phyloP scores from a whole-genome alignment of 805 yeast species.

The Starmerella asiatica region DNA sequence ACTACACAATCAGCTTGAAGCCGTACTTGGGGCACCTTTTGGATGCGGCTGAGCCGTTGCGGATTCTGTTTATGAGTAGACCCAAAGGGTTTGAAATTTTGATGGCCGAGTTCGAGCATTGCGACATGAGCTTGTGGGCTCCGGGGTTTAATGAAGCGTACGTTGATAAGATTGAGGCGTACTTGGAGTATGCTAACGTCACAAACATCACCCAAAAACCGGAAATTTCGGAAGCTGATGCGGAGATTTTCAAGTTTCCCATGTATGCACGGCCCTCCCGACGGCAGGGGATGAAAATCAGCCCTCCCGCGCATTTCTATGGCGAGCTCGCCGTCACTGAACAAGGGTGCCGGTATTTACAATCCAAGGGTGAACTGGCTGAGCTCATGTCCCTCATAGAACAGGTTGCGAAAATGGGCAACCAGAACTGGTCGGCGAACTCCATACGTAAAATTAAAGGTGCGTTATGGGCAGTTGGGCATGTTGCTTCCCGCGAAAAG shows the following conservation, averaged over 20 bases:
- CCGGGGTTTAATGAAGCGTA: constrained; percentile 27
- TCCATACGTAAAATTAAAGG: constrained; percentile 45
- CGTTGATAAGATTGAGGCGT: constrained; percentile 26
- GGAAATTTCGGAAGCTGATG: not conserved
- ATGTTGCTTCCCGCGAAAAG: constrained; percentile 55
- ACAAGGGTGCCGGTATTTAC: constrained; percentile 58
- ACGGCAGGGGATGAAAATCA: not conserved
- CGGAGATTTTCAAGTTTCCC: constrained; percentile 14
- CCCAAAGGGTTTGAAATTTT: constrained; percentile 58
- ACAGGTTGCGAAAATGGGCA: constrained; percentile 1
- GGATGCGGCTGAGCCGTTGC: constrained; percentile 40
- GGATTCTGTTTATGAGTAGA: constrained; percentile 51
- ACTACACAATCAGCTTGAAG: constrained; percentile 36
- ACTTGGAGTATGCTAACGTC: constrained; percentile 16
- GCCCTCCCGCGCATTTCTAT: constrained; percentile 54
- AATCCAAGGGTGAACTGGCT: constrained; percentile 33
- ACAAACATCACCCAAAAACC: not conserved
- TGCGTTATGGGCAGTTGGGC: constrained; percentile 76
- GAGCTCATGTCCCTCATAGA: constrained; percentile 15
- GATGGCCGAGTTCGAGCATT: constrained; percentile 37
- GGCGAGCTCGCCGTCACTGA: constrained; percentile 67
- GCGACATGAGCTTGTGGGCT: constrained; percentile 59
- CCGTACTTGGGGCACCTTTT: constrained; percentile 48
- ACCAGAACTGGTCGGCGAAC: constrained; percentile 18
- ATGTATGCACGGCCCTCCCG: constrained; percentile 11